phyloP scores from a whole-genome alignment of 202 grass and related monocot species.

The Bolboschoenoplectus hybrid region DNA sequence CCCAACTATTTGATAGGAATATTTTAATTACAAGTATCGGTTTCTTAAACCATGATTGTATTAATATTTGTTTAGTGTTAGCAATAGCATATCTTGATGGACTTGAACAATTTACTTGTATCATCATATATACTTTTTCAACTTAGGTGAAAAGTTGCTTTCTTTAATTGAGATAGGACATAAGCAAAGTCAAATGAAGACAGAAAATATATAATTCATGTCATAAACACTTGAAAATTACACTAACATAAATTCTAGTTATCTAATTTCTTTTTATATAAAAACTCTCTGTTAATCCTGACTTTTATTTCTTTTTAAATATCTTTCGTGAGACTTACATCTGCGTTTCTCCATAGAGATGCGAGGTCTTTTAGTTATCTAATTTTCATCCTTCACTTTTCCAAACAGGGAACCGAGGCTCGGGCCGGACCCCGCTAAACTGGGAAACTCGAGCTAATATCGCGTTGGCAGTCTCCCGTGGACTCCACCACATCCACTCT shows the following conservation, averaged over 20 bases:
- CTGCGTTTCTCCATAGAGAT: too few species aligned
- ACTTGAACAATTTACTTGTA: not conserved
- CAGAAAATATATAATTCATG: not conserved
- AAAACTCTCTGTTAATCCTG: too few species aligned
- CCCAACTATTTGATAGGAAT: not conserved
- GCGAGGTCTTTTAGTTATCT: not conserved
- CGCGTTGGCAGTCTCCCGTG: conserved; percentile 63
- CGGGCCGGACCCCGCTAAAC: conserved; percentile 46
- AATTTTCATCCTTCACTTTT: not conserved
- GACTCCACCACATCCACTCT: conserved; percentile 67
- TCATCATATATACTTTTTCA: not conserved
- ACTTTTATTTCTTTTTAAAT: too few species aligned
- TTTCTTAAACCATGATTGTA: not conserved
- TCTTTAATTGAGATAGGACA: not conserved
- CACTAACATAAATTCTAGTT: not conserved
- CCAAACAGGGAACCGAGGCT: conserved; percentile 46
- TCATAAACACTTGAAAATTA: not conserved
- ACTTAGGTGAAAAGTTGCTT: not conserved
- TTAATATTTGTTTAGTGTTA: not conserved
- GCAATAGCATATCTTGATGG: not conserved
- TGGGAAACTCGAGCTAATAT: conserved; percentile 62
- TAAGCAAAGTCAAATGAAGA: not conserved
- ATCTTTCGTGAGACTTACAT: too few species aligned
- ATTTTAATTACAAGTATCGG: not conserved
- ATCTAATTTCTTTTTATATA: too few species aligned